Base-by-base conservation (phyloP, 441 rosid species). In the Geranium incanum region DNA sequence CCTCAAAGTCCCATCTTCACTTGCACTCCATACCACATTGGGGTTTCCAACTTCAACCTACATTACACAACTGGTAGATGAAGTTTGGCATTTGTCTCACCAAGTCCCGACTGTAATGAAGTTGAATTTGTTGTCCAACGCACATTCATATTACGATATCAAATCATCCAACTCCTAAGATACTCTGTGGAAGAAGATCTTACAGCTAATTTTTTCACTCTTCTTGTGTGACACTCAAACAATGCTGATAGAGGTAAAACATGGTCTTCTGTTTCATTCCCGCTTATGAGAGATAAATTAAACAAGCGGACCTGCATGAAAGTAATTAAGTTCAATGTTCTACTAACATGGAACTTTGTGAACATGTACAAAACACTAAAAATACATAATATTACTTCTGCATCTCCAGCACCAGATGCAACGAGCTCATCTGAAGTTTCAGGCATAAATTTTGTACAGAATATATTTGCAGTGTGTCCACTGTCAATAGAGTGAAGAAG, bases 1-100 rank as follows among this genome's bases (percentile, higher is more conserved):
- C 79, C 98, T 82, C 72, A 95, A 78, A 66, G 97, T 95, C 77
- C 99, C 99, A 86, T 95, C 99, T 85, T 95, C 99, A 84, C 99
- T 92, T 67, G 98, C 97, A 83, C 98, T 91, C 99, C 99, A 92
- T 7, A 95, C 90, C 74, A 95, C 87, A 81, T 92, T 86, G 36
- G 99, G 99, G 71, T 95, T 95, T 41, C 98, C 98, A 72, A 81
- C 86, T 83, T 95, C 99, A 75, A 95, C 97, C 99, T 95, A 74
- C 71, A 74, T 70, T 36, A 78, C 67, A 39, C 72, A 39, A 64
- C 66, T 68, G 68, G 67, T 63, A 71, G 36, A 80, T 28, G 39
- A 68, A 68, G 11, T 43, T 39, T 15, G 68, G 33, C 41, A 21
- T 62, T 45, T 3, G 1, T 2, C 16, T 28, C 43, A 33, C 43